phyloP scores from a whole-genome alignment of 148 eudicot genomes.

The Mesembryanthemum crystallinum region DNA sequence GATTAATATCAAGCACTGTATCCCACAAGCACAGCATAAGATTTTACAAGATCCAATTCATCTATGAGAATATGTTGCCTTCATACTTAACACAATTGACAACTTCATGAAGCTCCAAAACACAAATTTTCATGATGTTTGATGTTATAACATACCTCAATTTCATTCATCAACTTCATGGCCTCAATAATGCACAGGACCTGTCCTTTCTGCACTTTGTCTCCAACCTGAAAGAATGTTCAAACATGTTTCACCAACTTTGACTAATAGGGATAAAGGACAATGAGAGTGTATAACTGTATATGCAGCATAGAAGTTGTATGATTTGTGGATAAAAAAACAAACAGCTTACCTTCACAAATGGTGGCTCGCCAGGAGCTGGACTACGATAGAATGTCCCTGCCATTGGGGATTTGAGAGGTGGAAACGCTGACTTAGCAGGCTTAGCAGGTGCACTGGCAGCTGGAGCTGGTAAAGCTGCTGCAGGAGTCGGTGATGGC shows the following conservation, averaged over 20 bases:
- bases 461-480: slow-evolving; percentile 40
- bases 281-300: background rate
- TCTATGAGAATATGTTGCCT: background rate
- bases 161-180: slow-evolving; percentile 91
- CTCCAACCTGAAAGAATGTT: slow-evolving; percentile 53
- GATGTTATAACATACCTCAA: slow-evolving; percentile 50
- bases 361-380: slow-evolving; percentile 74
- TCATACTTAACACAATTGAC: background rate
- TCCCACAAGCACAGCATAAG: background rate
- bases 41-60: background rate
- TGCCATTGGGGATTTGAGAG: slow-evolving; percentile 76
- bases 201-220: slow-evolving; percentile 79
- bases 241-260: background rate
- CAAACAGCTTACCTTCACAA: slow-evolving; percentile 60
- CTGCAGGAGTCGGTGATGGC: slow-evolving; percentile 29
- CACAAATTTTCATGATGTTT: background rate
- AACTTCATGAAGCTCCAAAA: background rate
- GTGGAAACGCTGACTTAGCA: slow-evolving; percentile 59
- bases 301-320: background rate
- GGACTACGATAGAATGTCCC: slow-evolving; percentile 79
- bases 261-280: background rate
- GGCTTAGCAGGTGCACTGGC: slow-evolving; percentile 38
- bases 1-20: background rate
- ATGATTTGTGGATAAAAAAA: background rate
- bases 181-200: slow-evolving; percentile 79